These are phyloP conservation scores for Collariella sp. DNA, from an alignment of 495 filamentous ascomycete genomes.

Conservation along the genomic window DNA sequence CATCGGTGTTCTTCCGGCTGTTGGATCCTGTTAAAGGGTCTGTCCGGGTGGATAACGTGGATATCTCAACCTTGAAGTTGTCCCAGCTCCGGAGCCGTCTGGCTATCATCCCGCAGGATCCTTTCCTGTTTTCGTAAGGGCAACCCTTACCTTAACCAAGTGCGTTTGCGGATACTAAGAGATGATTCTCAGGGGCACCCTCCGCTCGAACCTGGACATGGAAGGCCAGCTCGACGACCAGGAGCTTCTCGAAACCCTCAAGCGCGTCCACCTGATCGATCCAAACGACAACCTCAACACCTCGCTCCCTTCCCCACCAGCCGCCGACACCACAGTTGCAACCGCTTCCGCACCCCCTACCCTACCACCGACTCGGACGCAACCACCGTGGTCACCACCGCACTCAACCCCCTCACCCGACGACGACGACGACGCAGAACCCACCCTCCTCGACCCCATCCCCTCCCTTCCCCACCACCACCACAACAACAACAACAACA, in stretches of 20 bases:
- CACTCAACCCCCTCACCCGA: neutral
- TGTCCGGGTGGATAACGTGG: slow-evolving; percentile 43
- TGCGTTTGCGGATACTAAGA: neutral
- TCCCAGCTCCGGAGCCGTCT: slow-evolving; percentile 41
- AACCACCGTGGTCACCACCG: neutral
- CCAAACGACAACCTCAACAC: neutral
- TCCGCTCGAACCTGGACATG: slow-evolving; percentile 45
- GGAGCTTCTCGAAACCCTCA: slow-evolving; percentile 22
- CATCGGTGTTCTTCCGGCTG: slow-evolving; percentile 43
- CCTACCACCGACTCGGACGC: slow-evolving; percentile 2
- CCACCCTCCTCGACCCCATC: neutral
- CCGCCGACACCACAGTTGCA: neutral
- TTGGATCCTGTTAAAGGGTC: slow-evolving; percentile 36
- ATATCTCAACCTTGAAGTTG: slow-evolving; percentile 41
- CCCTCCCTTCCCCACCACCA: neutral
- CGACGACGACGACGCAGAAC: neutral
- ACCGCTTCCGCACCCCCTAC: neutral
- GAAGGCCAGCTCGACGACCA: slow-evolving; percentile 46
- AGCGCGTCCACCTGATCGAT: slow-evolving; percentile 18
- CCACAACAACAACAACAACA: neutral
- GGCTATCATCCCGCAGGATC: slow-evolving; percentile 48
- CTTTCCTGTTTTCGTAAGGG: slow-evolving; percentile 40
- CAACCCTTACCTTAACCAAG: no score
- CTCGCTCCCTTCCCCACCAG: neutral
- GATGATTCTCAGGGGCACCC: slow-evolving; percentile 28